phyloP scores from a whole-genome alignment of 495 filamentous ascomycete species.

The Hypoxylon fragiforme region DNA sequence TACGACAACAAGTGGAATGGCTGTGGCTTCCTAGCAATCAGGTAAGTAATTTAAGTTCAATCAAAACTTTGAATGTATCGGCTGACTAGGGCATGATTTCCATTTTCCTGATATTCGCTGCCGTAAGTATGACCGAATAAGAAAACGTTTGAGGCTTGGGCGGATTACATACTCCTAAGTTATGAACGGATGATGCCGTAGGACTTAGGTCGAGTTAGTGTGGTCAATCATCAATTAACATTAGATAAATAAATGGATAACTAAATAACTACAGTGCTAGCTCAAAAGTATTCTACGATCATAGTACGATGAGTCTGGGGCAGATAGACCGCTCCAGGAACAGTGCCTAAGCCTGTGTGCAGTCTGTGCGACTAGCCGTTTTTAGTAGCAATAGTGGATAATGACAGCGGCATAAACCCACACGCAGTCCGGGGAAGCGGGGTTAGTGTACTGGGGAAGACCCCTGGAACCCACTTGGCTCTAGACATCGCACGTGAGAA shows the following conservation, averaged over 20 bases:
- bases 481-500: conserved; percentile 23
- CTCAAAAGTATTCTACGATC: background rate
- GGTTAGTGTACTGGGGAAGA: conserved; percentile 23
- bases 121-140: background rate
- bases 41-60: background rate
- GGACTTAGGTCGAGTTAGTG: background rate
- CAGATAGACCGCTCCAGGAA: conserved; percentile 3
- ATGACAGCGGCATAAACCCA: conserved; percentile 13
- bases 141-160: too few relatives aligned
- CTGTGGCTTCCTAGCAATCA: too few relatives aligned
- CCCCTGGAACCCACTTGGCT: conserved; percentile 20
- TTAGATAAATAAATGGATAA: too few relatives aligned
- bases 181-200: background rate
- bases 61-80: conserved; percentile 6
- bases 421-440: conserved; percentile 30
- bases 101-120: background rate
- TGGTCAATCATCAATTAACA: too few relatives aligned
- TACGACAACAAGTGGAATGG: conserved; percentile 12
- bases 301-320: background rate
- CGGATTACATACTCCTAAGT: too few relatives aligned
- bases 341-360: conserved; percentile 8
- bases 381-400: conserved; percentile 2
- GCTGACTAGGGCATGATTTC: conserved; percentile 15
- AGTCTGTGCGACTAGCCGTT: conserved; percentile 11
- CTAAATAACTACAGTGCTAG: conserved; percentile 11